These are phyloP conservation scores for Magnusiomyces tetraspermus DNA, from an alignment of 1,139 yeast genomes.

Conservation along the genomic window DNA sequence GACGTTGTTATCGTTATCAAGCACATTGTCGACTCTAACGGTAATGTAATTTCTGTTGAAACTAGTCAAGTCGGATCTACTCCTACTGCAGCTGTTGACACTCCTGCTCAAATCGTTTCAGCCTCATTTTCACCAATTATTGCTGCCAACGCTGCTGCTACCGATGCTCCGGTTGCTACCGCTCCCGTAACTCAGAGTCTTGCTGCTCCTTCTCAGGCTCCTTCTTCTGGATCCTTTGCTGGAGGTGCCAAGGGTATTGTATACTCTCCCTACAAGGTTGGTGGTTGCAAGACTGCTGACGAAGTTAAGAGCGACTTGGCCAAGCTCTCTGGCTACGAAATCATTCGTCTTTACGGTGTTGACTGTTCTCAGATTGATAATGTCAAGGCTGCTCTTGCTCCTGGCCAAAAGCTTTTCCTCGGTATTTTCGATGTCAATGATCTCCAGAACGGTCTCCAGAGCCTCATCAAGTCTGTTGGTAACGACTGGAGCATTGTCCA, in stretches of 20 bases:
- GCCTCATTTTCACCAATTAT: not conserved
- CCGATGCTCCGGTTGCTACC: conserved; percentile 21
- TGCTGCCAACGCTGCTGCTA: no score
- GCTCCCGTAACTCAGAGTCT: conserved; percentile 20
- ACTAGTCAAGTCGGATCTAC: conserved; percentile 20
- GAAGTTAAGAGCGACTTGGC: conserved; percentile 53
- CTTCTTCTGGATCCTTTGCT: conserved; percentile 22
- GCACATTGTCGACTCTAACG: conserved; percentile 29
- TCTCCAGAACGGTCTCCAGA: conserved; percentile 33
- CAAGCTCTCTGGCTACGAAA: conserved; percentile 42
- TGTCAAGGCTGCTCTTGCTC: conserved; percentile 49
- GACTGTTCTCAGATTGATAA: conserved; percentile 71
- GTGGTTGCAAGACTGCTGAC: conserved; percentile 56
- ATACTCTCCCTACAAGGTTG: conserved; percentile 71
- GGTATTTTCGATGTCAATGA: conserved; percentile 60
- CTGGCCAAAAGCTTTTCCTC: conserved; percentile 61
- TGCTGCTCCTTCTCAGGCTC: conserved; percentile 18
- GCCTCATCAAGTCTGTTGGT: conserved; percentile 27
- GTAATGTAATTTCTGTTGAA: conserved; percentile 28
- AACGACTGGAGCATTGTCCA: conserved; percentile 57
- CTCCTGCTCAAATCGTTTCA: not conserved
- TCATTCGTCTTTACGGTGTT: conserved; percentile 74
- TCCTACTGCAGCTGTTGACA: conserved; percentile 13
- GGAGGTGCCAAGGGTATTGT: conserved; percentile 56
- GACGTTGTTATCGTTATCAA: conserved; percentile 32